Evolutionary conservation across 1,284 basidiomycete genomes (phyloP), one percentile per base, ranked within the genome.

Genomic region (Puccinia hordei): DNA sequence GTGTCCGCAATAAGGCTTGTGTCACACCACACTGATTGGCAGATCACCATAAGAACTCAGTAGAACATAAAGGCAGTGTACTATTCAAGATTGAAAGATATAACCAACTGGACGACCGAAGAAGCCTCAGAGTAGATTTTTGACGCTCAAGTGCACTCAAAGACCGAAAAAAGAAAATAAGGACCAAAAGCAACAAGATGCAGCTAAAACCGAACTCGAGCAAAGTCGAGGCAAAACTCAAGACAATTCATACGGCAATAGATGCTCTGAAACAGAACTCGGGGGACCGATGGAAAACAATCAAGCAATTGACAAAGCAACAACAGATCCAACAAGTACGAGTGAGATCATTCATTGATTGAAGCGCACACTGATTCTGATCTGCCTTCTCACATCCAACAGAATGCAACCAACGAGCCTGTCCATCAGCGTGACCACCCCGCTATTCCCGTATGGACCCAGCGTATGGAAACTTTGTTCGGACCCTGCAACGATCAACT

Each of bases 381-480:
- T 33, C 57, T 30, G 15, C 33, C 15, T 59, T 27, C 10, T 59
- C 15, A 33, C 24, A 1, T 59, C 30, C 17, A 1, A 33, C 57
- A 59, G 57, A 59, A 30, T 59, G 13, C 57, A 10, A 33, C 27
- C 8, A 59, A 10, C 27, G 57, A 44, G 24, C 6, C 65, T 5
- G 12, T 38, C 12, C 33, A 66, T 33, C 19, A 68, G 27, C 63
- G 24, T 8, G 51, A 59, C 44, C 38, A 63, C 41, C 38, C 33
- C 15, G 38, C 51, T 24, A 61, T 30, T 27, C 74, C 74, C n/a
- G 49, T 65, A n/a, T 77, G 74, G 74, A 66, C 46, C 15, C 61
- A 77, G 68, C 61, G 63, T 15, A 77, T 77, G 74, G 63, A 68
- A 12, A 77, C 61, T n/a, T 68, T 65, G 46, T 77, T 77, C 35